Evolutionary conservation across 148 eudicot species (phyloP).

Genomic region (Tetragonia tetragonoides): DNA sequence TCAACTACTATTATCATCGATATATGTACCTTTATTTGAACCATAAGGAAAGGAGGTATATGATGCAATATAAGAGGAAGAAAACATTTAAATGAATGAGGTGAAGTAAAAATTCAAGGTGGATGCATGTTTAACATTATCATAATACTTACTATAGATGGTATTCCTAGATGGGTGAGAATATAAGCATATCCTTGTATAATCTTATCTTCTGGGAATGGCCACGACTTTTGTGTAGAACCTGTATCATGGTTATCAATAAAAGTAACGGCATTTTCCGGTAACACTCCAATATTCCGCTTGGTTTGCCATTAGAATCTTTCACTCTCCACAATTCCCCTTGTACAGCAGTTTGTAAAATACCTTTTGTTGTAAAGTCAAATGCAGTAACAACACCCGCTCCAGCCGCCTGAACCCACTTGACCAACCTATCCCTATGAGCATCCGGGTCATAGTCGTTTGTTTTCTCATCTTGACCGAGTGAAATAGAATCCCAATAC

Average conservation of each 20-base stretch:
- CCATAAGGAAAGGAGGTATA: no score
- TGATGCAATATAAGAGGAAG: no score
- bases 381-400: constrained; percentile 2
- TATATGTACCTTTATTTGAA: no score
- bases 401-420: no score
- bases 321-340: constrained; percentile 7
- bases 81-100: neutral
- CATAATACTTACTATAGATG: neutral
- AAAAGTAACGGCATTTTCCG: constrained; percentile 54
- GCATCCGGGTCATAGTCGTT: neutral
- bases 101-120: no score
- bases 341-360: neutral
- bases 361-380: neutral
- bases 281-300: constrained; percentile 41
- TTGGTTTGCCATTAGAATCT: neutral
- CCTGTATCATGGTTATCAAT: constrained; percentile 65
- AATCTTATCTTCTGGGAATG: constrained; percentile 60
- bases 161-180: constrained; percentile 8
- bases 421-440: neutral
- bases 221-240: constrained; percentile 51
- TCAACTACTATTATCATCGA: no score
- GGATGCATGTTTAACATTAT: neutral
- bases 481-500: neutral
- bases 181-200: constrained; percentile 25
- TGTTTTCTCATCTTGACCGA: neutral